phyloP scores from a whole-genome alignment of 1,284 basidiomycete genomes.

The Naganishia albida region DNA sequence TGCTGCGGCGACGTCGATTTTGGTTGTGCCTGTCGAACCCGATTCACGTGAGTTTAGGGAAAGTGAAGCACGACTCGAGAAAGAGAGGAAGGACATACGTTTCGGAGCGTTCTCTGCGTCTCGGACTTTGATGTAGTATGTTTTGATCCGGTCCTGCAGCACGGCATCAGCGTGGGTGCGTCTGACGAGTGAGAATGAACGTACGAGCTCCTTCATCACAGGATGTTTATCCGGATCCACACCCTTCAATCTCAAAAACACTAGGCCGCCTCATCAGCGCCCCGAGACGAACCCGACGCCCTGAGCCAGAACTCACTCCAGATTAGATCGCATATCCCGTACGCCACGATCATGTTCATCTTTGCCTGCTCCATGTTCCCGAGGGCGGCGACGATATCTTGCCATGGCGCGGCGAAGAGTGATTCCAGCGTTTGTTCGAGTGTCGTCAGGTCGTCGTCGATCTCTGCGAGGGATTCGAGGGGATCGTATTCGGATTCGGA shows the following conservation, averaged over 20 bases:
- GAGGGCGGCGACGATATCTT: not conserved
- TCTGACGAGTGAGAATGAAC: not conserved
- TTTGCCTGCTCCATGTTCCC: conserved; percentile 30
- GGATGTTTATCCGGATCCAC: conserved; percentile 31
- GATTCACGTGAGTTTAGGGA: not conserved
- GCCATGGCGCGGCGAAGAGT: conserved; percentile 6
- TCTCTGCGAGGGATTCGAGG: conserved; percentile 6
- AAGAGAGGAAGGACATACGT: conserved; percentile 12
- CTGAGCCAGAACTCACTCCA: conserved; percentile 26
- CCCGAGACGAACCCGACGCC: not conserved
- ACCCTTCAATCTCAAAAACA: conserved; percentile 31
- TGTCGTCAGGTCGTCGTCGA: conserved; percentile 2
- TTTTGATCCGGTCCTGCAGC: conserved; percentile 33
- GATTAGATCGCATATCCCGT: conserved; percentile 34
- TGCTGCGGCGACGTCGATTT: conserved; percentile 31
- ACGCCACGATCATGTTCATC: conserved; percentile 34
- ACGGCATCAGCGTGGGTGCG: not conserved
- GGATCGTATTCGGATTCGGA: conserved; percentile 22
- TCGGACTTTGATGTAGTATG: conserved; percentile 34
- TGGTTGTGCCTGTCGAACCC: conserved; percentile 6
- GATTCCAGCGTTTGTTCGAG: conserved; percentile 8
- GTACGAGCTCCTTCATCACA: conserved; percentile 33
- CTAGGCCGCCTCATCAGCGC: not conserved
- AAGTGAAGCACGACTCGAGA: not conserved
- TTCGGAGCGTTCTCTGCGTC: conserved; percentile 29